Conservation (phyloP, 495 filamentous ascomycete genomes). For the Xanthoparmelia taractica region DNA sequence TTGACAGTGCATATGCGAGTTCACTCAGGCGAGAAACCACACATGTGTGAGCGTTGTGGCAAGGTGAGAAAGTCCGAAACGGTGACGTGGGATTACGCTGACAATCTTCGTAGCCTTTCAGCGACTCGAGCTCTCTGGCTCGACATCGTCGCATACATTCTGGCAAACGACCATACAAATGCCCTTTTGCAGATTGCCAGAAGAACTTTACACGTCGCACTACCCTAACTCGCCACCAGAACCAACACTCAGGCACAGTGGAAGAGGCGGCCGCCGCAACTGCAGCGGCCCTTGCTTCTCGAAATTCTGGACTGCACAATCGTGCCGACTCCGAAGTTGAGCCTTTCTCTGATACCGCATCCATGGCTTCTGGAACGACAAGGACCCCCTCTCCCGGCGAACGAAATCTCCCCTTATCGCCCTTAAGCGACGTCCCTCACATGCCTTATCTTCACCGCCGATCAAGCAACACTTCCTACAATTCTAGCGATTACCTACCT, state of each 20-base stretch:
- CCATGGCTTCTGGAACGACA: constrained; percentile 52
- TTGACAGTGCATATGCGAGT: constrained; percentile 92
- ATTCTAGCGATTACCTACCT: constrained; percentile 59
- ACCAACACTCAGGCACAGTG: constrained; percentile 89
- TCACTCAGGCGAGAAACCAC: constrained; percentile 95
- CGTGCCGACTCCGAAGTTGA: constrained; percentile 65
- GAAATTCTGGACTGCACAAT: constrained; percentile 48
- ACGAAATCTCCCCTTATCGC: constrained; percentile 68
- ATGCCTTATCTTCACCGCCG: constrained; percentile 66
- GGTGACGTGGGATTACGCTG: constrained; percentile 22
- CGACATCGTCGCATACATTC: constrained; percentile 92
- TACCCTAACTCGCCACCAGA: constrained; percentile 90
- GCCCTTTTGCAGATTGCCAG: constrained; percentile 93
- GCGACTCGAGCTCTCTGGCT: constrained; percentile 91
- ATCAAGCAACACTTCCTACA: constrained; percentile 55
- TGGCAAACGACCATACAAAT: constrained; percentile 94
- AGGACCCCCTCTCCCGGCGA: constrained; percentile 76
- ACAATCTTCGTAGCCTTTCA: constrained; percentile 69
- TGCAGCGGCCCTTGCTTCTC: constrained; percentile 67
- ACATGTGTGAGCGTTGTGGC: constrained; percentile 93
- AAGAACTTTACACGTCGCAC: constrained; percentile 97
- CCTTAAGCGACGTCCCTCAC: constrained; percentile 64
- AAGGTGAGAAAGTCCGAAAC: constrained; percentile 54
- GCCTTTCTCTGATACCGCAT: constrained; percentile 69
- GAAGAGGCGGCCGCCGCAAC: constrained; percentile 89